Evolutionary conservation across 768 basidiomycete genomes (phyloP).

Genomic region (Epithele typhae): DNA sequence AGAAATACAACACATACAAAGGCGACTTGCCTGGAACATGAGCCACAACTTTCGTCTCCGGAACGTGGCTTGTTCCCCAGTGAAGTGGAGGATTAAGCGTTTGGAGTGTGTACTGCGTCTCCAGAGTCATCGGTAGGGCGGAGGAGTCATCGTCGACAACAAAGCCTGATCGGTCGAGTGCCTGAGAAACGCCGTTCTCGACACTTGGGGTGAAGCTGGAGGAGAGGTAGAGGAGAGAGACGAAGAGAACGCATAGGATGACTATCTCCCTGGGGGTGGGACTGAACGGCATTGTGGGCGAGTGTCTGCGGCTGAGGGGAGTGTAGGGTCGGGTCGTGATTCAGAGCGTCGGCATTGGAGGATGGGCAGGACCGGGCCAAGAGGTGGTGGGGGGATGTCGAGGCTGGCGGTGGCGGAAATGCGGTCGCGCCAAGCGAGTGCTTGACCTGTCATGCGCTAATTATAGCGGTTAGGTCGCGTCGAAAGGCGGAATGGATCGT

Average conservation of each 20-base stretch:
- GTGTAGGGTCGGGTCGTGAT: too few species aligned
- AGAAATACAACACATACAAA: too few species aligned
- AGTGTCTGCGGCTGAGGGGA: too few species aligned
- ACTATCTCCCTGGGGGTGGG: not conserved
- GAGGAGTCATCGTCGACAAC: slow-evolving; percentile 9
- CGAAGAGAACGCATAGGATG: not conserved
- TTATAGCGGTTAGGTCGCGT: too few species aligned
- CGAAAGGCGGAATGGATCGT: too few species aligned
- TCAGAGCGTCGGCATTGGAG: too few species aligned
- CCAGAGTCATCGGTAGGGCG: slow-evolving; percentile 13
- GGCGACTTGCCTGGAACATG: slow-evolving; percentile 40
- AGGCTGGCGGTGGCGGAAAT: too few species aligned
- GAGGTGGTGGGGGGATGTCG: too few species aligned
- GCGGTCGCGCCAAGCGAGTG: too few species aligned
- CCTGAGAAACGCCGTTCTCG: slow-evolving; percentile 3
- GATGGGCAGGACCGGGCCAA: too few species aligned
- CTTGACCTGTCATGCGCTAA: too few species aligned
- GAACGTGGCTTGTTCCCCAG: slow-evolving; percentile 34
- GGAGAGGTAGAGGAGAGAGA: slow-evolving; percentile 1
- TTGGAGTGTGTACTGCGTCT: slow-evolving; percentile 24
- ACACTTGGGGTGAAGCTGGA: slow-evolving; percentile 6
- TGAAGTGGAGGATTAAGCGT: slow-evolving; percentile 17
- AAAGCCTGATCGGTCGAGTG: not conserved
- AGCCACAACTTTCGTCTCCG: slow-evolving; percentile 61
- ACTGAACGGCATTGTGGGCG: not conserved